Evolutionary conservation across 2,329 filamentous ascomycete species (phyloP).

Genomic region (Bisporella sp.): DNA sequence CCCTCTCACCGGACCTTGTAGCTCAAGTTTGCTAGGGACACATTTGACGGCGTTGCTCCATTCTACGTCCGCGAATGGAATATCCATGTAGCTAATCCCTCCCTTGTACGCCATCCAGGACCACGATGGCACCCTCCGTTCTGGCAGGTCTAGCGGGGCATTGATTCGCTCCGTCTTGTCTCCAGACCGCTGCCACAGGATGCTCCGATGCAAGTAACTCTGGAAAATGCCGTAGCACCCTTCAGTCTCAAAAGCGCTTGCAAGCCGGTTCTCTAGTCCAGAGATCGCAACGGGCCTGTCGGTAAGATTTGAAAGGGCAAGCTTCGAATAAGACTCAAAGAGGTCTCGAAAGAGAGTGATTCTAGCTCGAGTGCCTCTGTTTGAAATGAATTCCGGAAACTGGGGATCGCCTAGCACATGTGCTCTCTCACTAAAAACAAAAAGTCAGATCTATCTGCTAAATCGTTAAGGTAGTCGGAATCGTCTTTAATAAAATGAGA

Average conservation of each 20-base stretch:
- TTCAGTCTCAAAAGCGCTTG: background rate
- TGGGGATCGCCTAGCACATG: background rate
- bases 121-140: conserved; percentile 22
- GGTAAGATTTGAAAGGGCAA: background rate
- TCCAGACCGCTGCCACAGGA: background rate
- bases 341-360: background rate
- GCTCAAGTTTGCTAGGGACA: background rate
- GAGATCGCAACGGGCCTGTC: background rate
- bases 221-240: background rate
- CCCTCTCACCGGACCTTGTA: background rate
- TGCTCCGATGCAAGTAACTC: background rate
- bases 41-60: conserved; percentile 1
- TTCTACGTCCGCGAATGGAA: conserved; percentile 12
- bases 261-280: background rate
- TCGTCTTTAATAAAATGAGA: too few relatives aligned
- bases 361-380: background rate
- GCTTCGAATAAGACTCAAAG: background rate
- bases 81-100: conserved; percentile 22
- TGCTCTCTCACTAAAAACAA: background rate
- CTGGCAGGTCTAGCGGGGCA: background rate
- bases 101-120: conserved; percentile 32
- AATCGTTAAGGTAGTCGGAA: too few relatives aligned
- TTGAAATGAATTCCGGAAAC: background rate
- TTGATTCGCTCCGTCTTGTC: conserved; percentile 1
- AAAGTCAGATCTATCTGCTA: too few relatives aligned